Base-by-base conservation (phyloP, 257 asterid genomes). In the Petunia secreta region DNA sequence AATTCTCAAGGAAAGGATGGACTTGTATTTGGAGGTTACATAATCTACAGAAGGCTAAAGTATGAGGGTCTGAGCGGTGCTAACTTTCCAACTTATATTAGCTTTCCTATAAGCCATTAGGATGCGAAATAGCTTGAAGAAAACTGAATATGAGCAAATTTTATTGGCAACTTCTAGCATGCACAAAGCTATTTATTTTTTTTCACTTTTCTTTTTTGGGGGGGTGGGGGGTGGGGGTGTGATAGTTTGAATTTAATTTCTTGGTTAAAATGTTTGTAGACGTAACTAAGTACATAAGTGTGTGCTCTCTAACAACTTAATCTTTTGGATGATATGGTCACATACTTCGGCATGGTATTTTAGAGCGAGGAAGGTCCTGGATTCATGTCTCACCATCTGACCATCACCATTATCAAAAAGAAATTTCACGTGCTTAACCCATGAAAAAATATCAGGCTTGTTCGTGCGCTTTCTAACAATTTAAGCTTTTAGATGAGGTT, bases 101-200 rank as follows among this genome's bases (percentile, higher is more conserved):
- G 76, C 58, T 44, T 25, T 69, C 55, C 55, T 52, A 4, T 48
- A 69, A 69, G 25, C 59, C 41, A 46, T 46, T 69, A 69, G 77
- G 77, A 44, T 9, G 34, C 59, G 2, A 9, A 11, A 69, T 5
- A 41, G 25, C 43, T 25, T 46, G 5, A 43, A 46, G 59, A 9
- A 46, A 44, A 69, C 59, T 10, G 25, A 69, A 69, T 8, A 25
- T 44, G 39, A 46, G 57, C 57, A 68, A 8, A 43, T 68, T 15
- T 68, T 40, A 68, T 68, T 6, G 58, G 76, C 36, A 16, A 9
- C 58, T 16, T 44, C 2, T 44, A 46, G 57, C 58, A 69, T 46
- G 76, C 5, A 34, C 9, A 2, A 69, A 16, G 58, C 25, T 69
- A 40, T 43, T 40, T 69, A n/a, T 46, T 8, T 11, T 60, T 6